These are phyloP conservation scores for Sporormia fimetaria DNA, from an alignment of 495 filamentous ascomycete genomes.

Conservation along the genomic window DNA sequence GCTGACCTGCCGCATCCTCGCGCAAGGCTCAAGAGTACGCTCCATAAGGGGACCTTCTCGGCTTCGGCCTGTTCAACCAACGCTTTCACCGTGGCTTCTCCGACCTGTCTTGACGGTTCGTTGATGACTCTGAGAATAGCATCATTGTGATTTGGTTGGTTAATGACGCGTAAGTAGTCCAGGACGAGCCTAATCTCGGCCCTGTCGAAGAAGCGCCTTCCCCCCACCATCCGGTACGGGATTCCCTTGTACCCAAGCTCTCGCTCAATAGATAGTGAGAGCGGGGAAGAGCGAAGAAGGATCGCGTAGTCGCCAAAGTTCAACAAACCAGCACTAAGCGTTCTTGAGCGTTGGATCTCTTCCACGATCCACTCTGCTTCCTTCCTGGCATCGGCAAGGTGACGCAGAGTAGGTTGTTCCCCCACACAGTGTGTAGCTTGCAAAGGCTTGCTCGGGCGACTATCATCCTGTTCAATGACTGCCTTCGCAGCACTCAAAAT, in stretches of 20 bases:
- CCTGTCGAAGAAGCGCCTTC: constrained; percentile 84
- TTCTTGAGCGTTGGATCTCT: constrained; percentile 63
- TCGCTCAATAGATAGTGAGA: constrained; percentile 77
- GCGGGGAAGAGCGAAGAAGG: constrained; percentile 67
- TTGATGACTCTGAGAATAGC: constrained; percentile 79
- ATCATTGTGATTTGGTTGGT: constrained; percentile 81
- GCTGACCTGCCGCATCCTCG: constrained; percentile 56
- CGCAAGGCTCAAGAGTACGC: constrained; percentile 53
- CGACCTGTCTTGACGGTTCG: constrained; percentile 67
- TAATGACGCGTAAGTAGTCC: constrained; percentile 79
- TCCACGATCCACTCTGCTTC: constrained; percentile 85
- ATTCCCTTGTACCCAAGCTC: constrained; percentile 78
- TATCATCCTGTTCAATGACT: constrained; percentile 85
- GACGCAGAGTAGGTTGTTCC: constrained; percentile 72
- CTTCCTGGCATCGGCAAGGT: constrained; percentile 53
- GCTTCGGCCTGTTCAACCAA: constrained; percentile 63
- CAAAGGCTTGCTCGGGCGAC: constrained; percentile 65
- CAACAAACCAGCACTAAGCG: constrained; percentile 62
- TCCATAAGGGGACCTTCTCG: constrained; percentile 60
- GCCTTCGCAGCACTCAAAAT: constrained; percentile 72
- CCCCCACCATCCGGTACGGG: constrained; percentile 90
- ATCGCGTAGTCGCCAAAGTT: constrained; percentile 73
- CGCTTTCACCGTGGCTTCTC: constrained; percentile 63
- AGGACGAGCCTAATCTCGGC: constrained; percentile 79
- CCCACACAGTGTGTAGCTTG: constrained; percentile 72